phyloP scores from a whole-genome alignment of 495 filamentous ascomycete genomes.

The Peziza echinospora region DNA sequence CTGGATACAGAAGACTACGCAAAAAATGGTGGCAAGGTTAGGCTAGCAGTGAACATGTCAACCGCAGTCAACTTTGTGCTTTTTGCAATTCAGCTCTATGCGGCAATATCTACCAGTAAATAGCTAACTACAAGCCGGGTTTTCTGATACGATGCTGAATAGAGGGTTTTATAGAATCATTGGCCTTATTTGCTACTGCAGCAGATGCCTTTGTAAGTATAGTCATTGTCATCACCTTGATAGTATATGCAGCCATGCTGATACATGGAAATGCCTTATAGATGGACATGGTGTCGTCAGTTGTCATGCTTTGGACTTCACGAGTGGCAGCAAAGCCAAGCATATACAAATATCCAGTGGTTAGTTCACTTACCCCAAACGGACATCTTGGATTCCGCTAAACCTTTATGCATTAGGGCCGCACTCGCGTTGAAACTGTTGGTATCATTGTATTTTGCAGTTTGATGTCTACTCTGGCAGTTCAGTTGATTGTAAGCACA shows the following conservation, averaged over 20 bases:
- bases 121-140: too few relatives aligned
- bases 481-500: conserved; percentile 86
- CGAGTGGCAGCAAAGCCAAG: conserved; percentile 79
- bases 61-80: conserved; percentile 68
- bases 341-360: conserved; percentile 67
- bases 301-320: conserved; percentile 70
- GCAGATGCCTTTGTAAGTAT: not conserved
- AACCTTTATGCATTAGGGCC: too few relatives aligned
- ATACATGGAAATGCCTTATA: not conserved
- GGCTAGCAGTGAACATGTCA: conserved; percentile 79
- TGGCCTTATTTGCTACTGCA: conserved; percentile 72
- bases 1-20: conserved; percentile 58
- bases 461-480: conserved; percentile 79
- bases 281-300: conserved; percentile 81
- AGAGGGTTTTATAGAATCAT: too few relatives aligned
- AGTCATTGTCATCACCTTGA: not conserved
- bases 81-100: conserved; percentile 67
- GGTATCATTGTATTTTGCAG: conserved; percentile 97
- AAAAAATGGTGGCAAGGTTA: conserved; percentile 53
- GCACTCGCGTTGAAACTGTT: conserved; percentile 83
- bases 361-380: too few relatives aligned
- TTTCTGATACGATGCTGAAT: too few relatives aligned
- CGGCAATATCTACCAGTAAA: conserved; percentile 61
- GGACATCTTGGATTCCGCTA: too few relatives aligned
- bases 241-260: not conserved